phyloP scores from a whole-genome alignment of 306 rosid species.

The Cyclanthera cordifolia region DNA sequence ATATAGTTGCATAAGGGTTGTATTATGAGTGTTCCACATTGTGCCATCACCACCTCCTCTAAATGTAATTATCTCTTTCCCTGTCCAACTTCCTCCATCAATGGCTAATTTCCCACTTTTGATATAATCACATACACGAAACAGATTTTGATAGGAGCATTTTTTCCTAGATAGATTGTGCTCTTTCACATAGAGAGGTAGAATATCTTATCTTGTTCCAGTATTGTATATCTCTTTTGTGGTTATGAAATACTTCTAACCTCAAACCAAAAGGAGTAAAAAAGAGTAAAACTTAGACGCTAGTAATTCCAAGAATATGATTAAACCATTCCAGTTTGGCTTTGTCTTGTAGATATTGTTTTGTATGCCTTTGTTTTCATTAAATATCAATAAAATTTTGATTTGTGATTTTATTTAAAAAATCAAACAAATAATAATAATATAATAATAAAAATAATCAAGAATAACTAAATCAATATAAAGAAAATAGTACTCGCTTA shows the following conservation, averaged over 20 bases:
- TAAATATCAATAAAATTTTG: background rate
- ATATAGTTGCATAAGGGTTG: no score
- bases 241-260: background rate
- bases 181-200: background rate
- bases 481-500: background rate
- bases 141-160: background rate
- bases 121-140: background rate
- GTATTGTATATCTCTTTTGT: background rate
- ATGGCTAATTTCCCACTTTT: no score
- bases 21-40: no score
- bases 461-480: background rate
- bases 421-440: background rate
- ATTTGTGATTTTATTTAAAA: background rate
- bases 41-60: no score
- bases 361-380: background rate
- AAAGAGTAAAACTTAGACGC: background rate
- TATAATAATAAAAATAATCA: background rate
- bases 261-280: background rate
- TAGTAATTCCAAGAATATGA: background rate
- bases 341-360: background rate
- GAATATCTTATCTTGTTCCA: background rate
- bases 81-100: no score
- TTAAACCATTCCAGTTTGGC: background rate
- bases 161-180: background rate
- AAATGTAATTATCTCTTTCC: no score